Base-by-base conservation (phyloP, 2,329 filamentous ascomycete genomes). In the Apiospora sp. region DNA sequence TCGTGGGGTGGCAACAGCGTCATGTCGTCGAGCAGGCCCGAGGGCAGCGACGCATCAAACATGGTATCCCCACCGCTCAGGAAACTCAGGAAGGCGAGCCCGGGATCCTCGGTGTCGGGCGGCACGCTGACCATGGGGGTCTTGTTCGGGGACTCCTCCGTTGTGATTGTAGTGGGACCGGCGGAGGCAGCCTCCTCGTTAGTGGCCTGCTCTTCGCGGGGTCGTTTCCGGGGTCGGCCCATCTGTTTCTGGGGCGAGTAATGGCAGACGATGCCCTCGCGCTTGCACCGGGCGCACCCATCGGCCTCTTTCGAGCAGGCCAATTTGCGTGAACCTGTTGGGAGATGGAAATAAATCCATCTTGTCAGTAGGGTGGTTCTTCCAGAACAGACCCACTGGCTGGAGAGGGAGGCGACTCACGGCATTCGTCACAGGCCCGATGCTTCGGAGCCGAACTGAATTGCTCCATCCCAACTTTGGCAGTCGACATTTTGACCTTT, bases 181-280 rank as follows among this genome's bases (percentile, higher is more conserved):
- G 61, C 51, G 27, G 67, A 19, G 27, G 70, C 16, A 1, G 69
- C 49, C 2, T 51, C 34, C 5, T 41, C n/a, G 12, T 13, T 64
- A 64, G 54, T 27, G 16, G 34, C 34, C 34, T 75, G 43, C 61
- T 78, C 77, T 13, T 81, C 79, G 71, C 81, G 80, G 49, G 82
- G 86, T 72, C 88, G 84, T 81, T 92, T 92, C 71, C 90, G 84
- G 30, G 91, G 91, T 58, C 91, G 85, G 4, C 91, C 91, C 90
- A 92, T 92, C 54, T 84, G 89, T 80, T 92, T 92, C 79, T 92
- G 91, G 16, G 86, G 83, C 10, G 90, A 92, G 81, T 92, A 92
- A 75, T 89, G 84, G 77, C 91, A 92, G 58, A 73, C 71, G 58
- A 91, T 86, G 72, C 84, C 85, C 75, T 92, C 90, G 72, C 84